A percentile compares a stretch with the other conserved stretches of the same genome.
Evolutionary conservation across 495 filamentous ascomycete genomes (phyloP).

Genomic region (Aspergillus panamensis): DNA sequence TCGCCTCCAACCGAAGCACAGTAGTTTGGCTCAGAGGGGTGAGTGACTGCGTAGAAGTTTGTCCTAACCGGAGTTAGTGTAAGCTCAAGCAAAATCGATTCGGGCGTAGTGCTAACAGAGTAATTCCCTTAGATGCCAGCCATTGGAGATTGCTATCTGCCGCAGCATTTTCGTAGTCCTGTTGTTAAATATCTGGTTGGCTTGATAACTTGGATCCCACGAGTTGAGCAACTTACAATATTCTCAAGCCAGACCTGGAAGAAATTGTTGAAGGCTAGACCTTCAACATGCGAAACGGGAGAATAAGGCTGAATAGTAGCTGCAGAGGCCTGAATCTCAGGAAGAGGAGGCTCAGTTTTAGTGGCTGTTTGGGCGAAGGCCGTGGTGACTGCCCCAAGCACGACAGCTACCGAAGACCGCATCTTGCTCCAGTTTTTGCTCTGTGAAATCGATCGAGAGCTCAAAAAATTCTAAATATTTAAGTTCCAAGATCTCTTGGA

Average conservation of each 20-base stretch:
- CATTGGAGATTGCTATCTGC: constrained; percentile 51
- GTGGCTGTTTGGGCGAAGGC: constrained; percentile 30
- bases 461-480: not conserved
- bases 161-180: constrained; percentile 56
- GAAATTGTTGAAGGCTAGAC: constrained; percentile 64
- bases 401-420: constrained; percentile 22
- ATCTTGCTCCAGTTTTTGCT: constrained; percentile 18
- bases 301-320: constrained; percentile 40
- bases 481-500: not conserved
- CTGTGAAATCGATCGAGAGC: not conserved
- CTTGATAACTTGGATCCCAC: constrained; percentile 9
- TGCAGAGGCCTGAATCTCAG: constrained; percentile 31
- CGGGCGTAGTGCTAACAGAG: constrained; percentile 30
- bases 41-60: constrained; percentile 61
- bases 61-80: constrained; percentile 25
- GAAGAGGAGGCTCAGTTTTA: constrained; percentile 21
- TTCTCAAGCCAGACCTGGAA: constrained; percentile 73
- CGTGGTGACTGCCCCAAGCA: constrained; percentile 26
- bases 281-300: constrained; percentile 57
- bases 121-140: constrained; percentile 60
- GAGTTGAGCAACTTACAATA: constrained; percentile 47
- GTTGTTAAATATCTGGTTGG: constrained; percentile 7
- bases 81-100: not conserved
- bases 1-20: constrained; percentile 59
- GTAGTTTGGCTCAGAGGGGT: constrained; percentile 73